These are phyloP conservation scores for Priceomyces medius DNA, from an alignment of 805 yeast species.

Conservation along the genomic window DNA sequence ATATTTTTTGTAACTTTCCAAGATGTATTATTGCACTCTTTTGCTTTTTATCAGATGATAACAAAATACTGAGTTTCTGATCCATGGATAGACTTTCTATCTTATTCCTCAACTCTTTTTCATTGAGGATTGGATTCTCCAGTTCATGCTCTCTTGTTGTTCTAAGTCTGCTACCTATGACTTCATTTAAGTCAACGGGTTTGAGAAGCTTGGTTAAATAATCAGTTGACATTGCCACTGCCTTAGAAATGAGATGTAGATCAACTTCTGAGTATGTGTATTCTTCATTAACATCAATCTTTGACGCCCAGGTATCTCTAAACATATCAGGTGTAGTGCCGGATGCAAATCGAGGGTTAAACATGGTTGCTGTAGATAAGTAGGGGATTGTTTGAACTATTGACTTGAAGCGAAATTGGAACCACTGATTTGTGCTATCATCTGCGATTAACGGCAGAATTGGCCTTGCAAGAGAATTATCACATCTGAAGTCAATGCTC, in stretches of 20 bases:
- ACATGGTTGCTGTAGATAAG: constrained; percentile 48
- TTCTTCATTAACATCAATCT: constrained; percentile 49
- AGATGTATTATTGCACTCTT: constrained; percentile 9
- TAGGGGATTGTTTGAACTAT: constrained; percentile 55
- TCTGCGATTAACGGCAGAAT: constrained; percentile 62
- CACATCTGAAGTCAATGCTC: constrained; percentile 33
- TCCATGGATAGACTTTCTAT: constrained; percentile 14
- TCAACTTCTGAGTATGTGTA: constrained; percentile 46
- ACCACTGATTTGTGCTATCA: constrained; percentile 47
- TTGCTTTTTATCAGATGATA: constrained; percentile 6
- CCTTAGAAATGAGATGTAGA: constrained; percentile 25
- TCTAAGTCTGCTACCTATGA: constrained; percentile 1
- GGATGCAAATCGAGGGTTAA: constrained; percentile 34
- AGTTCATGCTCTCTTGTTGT: constrained; percentile 4
- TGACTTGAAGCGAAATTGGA: constrained; percentile 26
- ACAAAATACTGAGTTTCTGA: constrained; percentile 15
- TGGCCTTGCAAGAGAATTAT: constrained; percentile 38
- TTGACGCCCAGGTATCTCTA: constrained; percentile 45
- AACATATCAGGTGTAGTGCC: constrained; percentile 28
- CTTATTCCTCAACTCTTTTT: constrained; percentile 4
- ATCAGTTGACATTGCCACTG: constrained; percentile 23
- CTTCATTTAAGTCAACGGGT: constrained; percentile 18
- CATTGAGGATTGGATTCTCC: constrained; percentile 7
- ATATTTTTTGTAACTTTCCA: constrained; percentile 12
- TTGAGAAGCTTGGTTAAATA: constrained; percentile 18